phyloP scores from a whole-genome alignment of 306 rosid genomes.

The Abrus pulchellus region DNA sequence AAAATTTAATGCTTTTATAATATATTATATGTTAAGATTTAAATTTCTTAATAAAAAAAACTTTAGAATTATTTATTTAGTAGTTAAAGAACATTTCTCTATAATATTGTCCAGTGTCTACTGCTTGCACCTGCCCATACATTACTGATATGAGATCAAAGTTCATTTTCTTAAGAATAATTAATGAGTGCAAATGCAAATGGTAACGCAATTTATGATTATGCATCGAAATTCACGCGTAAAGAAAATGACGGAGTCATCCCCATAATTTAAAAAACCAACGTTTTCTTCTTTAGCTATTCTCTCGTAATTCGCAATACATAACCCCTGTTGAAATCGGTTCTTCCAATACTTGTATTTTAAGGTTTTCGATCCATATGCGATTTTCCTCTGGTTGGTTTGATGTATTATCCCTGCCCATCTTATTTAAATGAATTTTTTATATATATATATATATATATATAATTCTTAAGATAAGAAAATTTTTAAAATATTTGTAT shows the following conservation, averaged over 20 bases:
- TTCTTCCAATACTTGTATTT: background rate
- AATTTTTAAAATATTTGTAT: too few relatives aligned
- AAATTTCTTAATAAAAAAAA: too few relatives aligned
- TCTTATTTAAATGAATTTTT: too few relatives aligned
- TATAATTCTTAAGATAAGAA: too few relatives aligned
- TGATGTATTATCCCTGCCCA: background rate
- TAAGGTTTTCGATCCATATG: background rate
- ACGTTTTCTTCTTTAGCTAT: constrained; percentile 2
- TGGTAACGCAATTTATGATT: constrained; percentile 21
- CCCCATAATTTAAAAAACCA: constrained; percentile 37
- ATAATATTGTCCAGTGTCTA: constrained; percentile 27
- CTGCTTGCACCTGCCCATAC: constrained; percentile 19
- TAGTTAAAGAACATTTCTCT: background rate
- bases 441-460: too few relatives aligned
- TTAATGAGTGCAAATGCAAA: constrained; percentile 26
- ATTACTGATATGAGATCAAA: background rate
- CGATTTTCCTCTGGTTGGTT: background rate
- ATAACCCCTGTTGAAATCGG: background rate
- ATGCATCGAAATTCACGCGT: constrained; percentile 39
- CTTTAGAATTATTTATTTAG: too few relatives aligned
- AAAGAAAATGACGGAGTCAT: constrained; percentile 11
- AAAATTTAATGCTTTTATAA: too few relatives aligned
- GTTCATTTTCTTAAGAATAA: background rate
- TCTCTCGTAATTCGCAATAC: constrained; percentile 38
- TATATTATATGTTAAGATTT: too few relatives aligned